phyloP scores from a whole-genome alignment of 257 asterid genomes.

The Penstemon newberryi region DNA sequence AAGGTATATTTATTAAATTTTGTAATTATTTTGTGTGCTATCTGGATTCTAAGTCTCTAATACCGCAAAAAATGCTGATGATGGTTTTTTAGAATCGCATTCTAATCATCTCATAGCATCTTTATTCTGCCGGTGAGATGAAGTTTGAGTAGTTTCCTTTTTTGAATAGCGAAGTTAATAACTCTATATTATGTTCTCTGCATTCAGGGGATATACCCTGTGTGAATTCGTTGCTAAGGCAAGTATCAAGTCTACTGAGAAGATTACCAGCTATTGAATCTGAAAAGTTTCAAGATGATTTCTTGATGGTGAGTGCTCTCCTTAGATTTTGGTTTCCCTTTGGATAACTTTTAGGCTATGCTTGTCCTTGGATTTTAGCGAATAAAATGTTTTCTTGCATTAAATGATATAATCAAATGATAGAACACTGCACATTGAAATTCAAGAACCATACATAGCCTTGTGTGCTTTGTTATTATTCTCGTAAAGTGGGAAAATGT shows the following conservation, averaged over 20 bases:
- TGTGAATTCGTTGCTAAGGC: slow-evolving; percentile 81
- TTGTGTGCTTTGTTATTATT: neutral
- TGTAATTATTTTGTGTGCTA: neutral
- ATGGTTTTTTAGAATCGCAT: neutral
- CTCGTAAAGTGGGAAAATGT: neutral
- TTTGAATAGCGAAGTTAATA: slow-evolving; percentile 13
- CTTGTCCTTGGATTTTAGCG: too few relatives aligned
- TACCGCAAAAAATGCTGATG: neutral
- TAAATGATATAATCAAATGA: too few relatives aligned
- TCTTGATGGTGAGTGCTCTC: slow-evolving; percentile 73
- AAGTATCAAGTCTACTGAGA: slow-evolving; percentile 91
- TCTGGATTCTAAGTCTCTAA: neutral
- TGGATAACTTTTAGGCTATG: neutral
- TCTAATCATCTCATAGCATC: neutral
- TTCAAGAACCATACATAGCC: too few relatives aligned
- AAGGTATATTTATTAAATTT: slow-evolving; percentile 46
- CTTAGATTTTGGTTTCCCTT: slow-evolving; percentile 12
- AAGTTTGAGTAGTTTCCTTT: neutral
- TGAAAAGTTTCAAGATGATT: slow-evolving; percentile 83
- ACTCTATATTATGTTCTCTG: slow-evolving; percentile 23
- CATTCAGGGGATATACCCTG: slow-evolving; percentile 74
- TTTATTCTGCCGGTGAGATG: slow-evolving; percentile 1
- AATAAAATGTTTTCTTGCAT: too few relatives aligned
- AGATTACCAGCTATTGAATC: slow-evolving; percentile 94
- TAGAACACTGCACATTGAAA: too few relatives aligned